Percentiles rank a stretch among this genome's conserved stretches.
These are phyloP conservation scores for Cudoniella acicularis DNA, from an alignment of 495 filamentous ascomycete genomes.

Conservation along the genomic window DNA sequence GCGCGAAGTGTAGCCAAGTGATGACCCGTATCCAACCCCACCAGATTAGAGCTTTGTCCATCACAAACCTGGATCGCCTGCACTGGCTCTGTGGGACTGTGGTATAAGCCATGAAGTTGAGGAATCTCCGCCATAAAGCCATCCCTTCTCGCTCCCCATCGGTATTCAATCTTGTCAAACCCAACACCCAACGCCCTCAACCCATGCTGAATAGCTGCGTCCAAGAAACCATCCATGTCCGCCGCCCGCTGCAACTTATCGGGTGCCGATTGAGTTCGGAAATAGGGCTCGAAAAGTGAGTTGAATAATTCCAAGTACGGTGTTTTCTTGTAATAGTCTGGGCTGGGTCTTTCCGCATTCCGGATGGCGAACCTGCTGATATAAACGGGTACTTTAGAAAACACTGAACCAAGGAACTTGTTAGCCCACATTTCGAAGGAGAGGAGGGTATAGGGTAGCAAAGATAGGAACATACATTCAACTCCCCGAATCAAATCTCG, in stretches of 20 bases:
- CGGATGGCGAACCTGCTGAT: not conserved
- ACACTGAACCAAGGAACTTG: not conserved
- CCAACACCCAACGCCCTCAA: not conserved
- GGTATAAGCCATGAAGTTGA: no score
- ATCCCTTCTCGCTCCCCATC: not conserved
- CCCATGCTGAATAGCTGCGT: not conserved
- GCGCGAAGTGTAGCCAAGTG: no score
- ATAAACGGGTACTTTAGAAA: not conserved
- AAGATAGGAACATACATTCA: not conserved
- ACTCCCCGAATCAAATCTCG: not conserved
- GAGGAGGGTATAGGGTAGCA: not conserved
- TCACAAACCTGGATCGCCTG: no score
- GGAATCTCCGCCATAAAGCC: not conserved
- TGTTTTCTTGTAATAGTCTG: no score
- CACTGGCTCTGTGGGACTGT: no score
- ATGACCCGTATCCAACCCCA: no score
- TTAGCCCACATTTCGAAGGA: not conserved
- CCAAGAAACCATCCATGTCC: not conserved
- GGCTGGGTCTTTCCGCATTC: not conserved
- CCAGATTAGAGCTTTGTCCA: no score
- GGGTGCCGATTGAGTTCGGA: not conserved
- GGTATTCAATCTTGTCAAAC: not conserved
- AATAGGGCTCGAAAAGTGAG: conserved; percentile 3
- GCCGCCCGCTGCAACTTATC: not conserved
- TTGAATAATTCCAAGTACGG: no score